Evolutionary conservation across 441 rosid genomes (phyloP).

Genomic region (Biscutella laevigata): DNA sequence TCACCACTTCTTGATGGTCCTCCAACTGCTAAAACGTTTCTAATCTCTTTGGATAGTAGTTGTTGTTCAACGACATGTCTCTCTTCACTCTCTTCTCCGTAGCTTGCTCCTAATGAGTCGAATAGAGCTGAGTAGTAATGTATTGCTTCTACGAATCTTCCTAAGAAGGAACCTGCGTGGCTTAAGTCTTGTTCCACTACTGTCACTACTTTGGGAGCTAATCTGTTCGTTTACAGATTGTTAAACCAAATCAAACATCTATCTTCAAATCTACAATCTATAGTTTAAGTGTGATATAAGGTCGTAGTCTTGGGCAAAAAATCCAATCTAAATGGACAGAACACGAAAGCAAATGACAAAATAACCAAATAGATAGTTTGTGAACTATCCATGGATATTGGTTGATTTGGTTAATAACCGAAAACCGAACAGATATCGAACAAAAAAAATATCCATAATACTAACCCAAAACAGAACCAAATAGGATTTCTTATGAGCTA

Average conservation of each 20-base stretch:
- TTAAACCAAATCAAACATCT: background rate
- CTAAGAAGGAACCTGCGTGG: constrained; percentile 83
- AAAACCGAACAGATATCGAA: too few relatives aligned
- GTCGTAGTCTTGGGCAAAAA: background rate
- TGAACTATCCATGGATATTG: too few relatives aligned
- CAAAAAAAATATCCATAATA: too few relatives aligned
- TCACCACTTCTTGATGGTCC: constrained; percentile 72
- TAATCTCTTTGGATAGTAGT: constrained; percentile 73
- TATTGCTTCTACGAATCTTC: constrained; percentile 91
- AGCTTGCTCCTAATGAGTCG: constrained; percentile 87
- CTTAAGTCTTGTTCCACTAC: constrained; percentile 94
- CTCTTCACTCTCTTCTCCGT: constrained; percentile 93
- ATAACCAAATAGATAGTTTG: too few relatives aligned
- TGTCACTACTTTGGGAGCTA: constrained; percentile 94
- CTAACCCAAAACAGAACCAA: too few relatives aligned
- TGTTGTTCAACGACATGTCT: constrained; percentile 95
- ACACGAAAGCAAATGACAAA: too few relatives aligned
- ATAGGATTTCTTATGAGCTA: too few relatives aligned
- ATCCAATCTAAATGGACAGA: too few relatives aligned
- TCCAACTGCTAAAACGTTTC: constrained; percentile 74
- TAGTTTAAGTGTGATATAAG: background rate
- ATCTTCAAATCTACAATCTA: background rate
- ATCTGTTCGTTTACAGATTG: constrained; percentile 38
- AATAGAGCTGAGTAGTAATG: constrained; percentile 94
- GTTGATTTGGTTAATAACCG: too few relatives aligned